Percentiles rank a stretch among this genome's conserved stretches.
These are phyloP conservation scores for Beauveria pseudobassiana DNA, from an alignment of 2,329 filamentous ascomycete genomes.

Conservation along the genomic window DNA sequence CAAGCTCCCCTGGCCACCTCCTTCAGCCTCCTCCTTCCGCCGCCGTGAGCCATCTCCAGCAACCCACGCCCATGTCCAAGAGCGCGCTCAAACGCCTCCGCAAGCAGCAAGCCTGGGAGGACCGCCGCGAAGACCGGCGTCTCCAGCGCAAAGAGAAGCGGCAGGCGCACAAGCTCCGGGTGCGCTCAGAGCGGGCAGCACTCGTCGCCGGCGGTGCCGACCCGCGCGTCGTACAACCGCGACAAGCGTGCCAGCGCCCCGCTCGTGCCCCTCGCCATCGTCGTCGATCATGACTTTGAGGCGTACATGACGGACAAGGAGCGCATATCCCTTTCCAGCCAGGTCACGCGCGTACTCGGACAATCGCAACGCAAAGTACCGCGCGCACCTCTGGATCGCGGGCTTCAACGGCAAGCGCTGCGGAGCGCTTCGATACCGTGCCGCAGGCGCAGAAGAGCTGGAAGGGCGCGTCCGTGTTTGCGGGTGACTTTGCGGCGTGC, in stretches of 20 bases:
- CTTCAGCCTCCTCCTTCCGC: neutral
- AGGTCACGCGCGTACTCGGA: slow-evolving; percentile 87
- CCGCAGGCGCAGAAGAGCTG: slow-evolving; percentile 66
- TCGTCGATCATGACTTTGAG: slow-evolving; percentile 92
- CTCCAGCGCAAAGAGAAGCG: slow-evolving; percentile 48
- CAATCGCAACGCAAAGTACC: slow-evolving; percentile 62
- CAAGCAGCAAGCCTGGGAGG: slow-evolving; percentile 68
- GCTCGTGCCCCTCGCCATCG: slow-evolving; percentile 67
- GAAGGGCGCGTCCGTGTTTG: slow-evolving; percentile 68
- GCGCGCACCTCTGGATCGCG: slow-evolving; percentile 66
- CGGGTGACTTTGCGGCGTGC: slow-evolving; percentile 66
- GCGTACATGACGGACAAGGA: slow-evolving; percentile 83
- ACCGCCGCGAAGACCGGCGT: slow-evolving; percentile 53
- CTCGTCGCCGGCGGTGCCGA: slow-evolving; percentile 42
- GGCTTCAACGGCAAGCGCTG: slow-evolving; percentile 71
- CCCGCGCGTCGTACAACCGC: slow-evolving; percentile 25
- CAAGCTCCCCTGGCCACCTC: neutral
- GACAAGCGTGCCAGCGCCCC: slow-evolving; percentile 35
- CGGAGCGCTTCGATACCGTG: slow-evolving; percentile 70
- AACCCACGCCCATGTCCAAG: slow-evolving; percentile 57
- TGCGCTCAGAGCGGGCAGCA: slow-evolving; percentile 41
- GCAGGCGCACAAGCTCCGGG: slow-evolving; percentile 37
- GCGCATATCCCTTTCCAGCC: slow-evolving; percentile 70
- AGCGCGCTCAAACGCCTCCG: slow-evolving; percentile 76
- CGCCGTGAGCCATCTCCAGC: neutral